Conservation (phyloP, 306 rosid genomes). For the Sophora flavescens region DNA sequence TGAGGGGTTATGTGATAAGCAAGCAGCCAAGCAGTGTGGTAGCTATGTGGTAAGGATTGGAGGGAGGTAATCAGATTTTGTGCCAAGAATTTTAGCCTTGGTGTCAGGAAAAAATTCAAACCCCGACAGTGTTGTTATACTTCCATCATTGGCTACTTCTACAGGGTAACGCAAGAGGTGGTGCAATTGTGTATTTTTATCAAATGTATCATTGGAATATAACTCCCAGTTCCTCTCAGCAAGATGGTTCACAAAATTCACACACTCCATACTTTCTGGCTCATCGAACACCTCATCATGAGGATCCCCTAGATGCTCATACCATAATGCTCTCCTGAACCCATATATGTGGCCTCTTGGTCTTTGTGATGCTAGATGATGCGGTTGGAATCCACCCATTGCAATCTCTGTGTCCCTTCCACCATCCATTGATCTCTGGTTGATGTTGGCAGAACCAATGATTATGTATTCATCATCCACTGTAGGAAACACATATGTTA, state of each 20-base stretch:
- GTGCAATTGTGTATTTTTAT: background rate
- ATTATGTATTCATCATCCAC: slow-evolving; percentile 93
- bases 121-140: slow-evolving; percentile 26
- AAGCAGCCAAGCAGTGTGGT: background rate
- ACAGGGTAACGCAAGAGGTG: slow-evolving; percentile 54
- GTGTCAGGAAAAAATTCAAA: slow-evolving; percentile 54
- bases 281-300: background rate
- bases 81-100: slow-evolving; percentile 48
- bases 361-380: slow-evolving; percentile 49
- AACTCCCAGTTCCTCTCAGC: slow-evolving; percentile 43
- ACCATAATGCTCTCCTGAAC: slow-evolving; percentile 72
- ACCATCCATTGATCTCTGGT: slow-evolving; percentile 89
- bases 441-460: slow-evolving; percentile 87
- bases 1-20: background rate
- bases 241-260: slow-evolving; percentile 22
- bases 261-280: slow-evolving; percentile 43
- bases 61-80: slow-evolving; percentile 43
- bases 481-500: slow-evolving; percentile 9
- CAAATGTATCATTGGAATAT: slow-evolving; percentile 33
- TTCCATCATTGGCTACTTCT: slow-evolving; percentile 33
- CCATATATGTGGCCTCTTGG: slow-evolving; percentile 64
- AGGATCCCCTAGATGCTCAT: slow-evolving; percentile 58
- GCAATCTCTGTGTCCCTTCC: slow-evolving; percentile 91
- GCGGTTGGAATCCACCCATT: slow-evolving; percentile 86
- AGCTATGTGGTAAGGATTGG: slow-evolving; percentile 56